phyloP scores from a whole-genome alignment of 108 stramenopile genomes.

The Mediolabrus comicus region DNA sequence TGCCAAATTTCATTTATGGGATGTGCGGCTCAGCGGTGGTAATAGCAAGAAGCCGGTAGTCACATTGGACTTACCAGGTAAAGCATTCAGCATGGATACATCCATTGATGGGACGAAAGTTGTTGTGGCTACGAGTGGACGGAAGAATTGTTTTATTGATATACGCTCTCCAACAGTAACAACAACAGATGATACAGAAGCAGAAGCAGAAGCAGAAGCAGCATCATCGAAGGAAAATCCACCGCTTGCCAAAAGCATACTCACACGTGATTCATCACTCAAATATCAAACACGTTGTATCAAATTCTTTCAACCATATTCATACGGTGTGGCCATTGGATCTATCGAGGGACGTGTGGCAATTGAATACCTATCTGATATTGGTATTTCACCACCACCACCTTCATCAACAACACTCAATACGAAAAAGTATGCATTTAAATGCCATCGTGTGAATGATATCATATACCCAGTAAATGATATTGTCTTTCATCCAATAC shows the following conservation, averaged over 20 bases:
- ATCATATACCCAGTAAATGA: conserved; percentile 96
- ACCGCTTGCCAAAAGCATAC: conserved; percentile 33
- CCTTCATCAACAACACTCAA: conserved; percentile 29
- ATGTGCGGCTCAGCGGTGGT: conserved; percentile 49
- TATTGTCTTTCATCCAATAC: conserved; percentile 89
- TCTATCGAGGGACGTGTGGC: conserved; percentile 97
- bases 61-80: conserved; percentile 62
- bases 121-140: conserved; percentile 71
- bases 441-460: conserved; percentile 94
- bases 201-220: too few species aligned
- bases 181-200: background rate
- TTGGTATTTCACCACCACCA: conserved; percentile 52
- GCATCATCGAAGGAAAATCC: conserved; percentile 9
- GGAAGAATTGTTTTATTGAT: conserved; percentile 62
- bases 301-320: conserved; percentile 71
- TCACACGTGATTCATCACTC: conserved; percentile 81
- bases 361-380: conserved; percentile 88
- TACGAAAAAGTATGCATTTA: conserved; percentile 92
- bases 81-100: conserved; percentile 83
- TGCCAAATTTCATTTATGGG: conserved; percentile 66
- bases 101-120: conserved; percentile 29
- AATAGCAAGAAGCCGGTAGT: conserved; percentile 5
- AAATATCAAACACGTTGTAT: conserved; percentile 86
- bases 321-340: conserved; percentile 85
- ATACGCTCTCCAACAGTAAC: conserved; percentile 19